Evolutionary conservation across 805 yeast species (phyloP), one percentile per base, ranked within the genome.

Genomic region (Isabelozyma rhagii): DNA sequence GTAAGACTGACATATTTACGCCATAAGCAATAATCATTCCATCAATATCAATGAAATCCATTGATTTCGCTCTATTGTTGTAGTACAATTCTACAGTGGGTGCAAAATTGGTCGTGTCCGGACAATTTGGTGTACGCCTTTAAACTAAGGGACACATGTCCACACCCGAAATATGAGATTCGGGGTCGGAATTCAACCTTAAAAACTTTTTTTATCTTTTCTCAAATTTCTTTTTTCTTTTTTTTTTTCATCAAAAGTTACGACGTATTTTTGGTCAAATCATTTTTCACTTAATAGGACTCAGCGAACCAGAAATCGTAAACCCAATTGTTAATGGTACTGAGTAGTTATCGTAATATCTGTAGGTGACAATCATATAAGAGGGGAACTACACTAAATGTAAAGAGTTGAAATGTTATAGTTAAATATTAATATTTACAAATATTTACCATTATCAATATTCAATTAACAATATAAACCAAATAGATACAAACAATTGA

Each of bases 361-460:
- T 4, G 25, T 21, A 21, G 25, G 25, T 21, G 4, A 6, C 25
- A 2, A 6, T 21, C 25, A 6, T 5, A 21, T 21, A 6, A 15
- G 25, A 21, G 6, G 6, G 25, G 5, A 21, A 1, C 25, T 21
- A 21, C 25, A 21, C 25, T 21, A 3, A 6, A 21, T 5, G 25
- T 21, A 21, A 21, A 21, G 6, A 21, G 5, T 36, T 36, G 14
- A 36, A 36, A 8, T 13, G 10, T 18, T 39, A 13, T 25, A 40
- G 43, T 40, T 15, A 14, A 18, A 40, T 18, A 40, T 40, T 40
- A 18, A 21, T 27, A 27, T 44, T 25, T 36, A 44, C 15, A 28
- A 27, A 34, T 47, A 47, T 47, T 45, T 47, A 47, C 49, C 41
- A 47, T 45, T 18, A 46, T n/a, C 28, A n/a, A 21, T 21, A 18